A percentile compares a stretch with the other conserved stretches of the same genome.
Conservation (phyloP, 2,329 filamentous ascomycete species). For the Epichloe festucae region DNA sequence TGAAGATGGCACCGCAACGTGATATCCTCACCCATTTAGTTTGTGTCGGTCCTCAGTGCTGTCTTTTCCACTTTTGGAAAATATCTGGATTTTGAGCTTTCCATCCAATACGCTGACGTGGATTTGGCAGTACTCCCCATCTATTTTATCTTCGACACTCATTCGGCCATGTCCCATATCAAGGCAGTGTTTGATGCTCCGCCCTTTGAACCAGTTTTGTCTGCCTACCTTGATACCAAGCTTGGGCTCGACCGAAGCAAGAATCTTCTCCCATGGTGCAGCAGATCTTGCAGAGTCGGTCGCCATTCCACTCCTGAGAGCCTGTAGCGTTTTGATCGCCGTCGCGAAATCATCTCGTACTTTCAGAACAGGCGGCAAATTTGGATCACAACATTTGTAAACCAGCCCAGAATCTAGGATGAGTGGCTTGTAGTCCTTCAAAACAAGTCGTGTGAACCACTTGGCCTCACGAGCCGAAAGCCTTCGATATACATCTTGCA, state of each 20-base stretch:
- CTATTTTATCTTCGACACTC: slow-evolving; percentile 71
- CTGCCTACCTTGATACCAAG: slow-evolving; percentile 52
- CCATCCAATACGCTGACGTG: slow-evolving; percentile 57
- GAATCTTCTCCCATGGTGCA: slow-evolving; percentile 9
- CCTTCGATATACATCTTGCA: slow-evolving; percentile 45
- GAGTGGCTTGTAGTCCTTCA: slow-evolving; percentile 64
- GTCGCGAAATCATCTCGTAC: slow-evolving; percentile 56
- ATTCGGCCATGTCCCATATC: slow-evolving; percentile 48
- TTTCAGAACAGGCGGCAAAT: slow-evolving; percentile 55
- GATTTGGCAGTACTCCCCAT: slow-evolving; percentile 84
- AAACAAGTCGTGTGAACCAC: slow-evolving; percentile 71
- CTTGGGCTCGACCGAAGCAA: slow-evolving; percentile 33
- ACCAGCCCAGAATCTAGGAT: slow-evolving; percentile 43
- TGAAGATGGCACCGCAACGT: too few relatives aligned
- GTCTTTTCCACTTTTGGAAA: slow-evolving; percentile 86
- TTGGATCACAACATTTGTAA: slow-evolving; percentile 50
- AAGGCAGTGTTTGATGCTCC: slow-evolving; percentile 63
- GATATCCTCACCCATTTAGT: slow-evolving; percentile 38
- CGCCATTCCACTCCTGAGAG: slow-evolving; percentile 10
- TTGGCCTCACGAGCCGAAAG: slow-evolving; percentile 61
- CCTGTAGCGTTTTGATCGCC: slow-evolving; percentile 42
- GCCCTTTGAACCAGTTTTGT: slow-evolving; percentile 50
- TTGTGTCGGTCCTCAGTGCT: slow-evolving; percentile 58
- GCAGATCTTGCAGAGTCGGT: slow-evolving; percentile 9
- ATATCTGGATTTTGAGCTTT: slow-evolving; percentile 55